Evolutionary conservation across 1,284 basidiomycete species (phyloP), one percentile per base, ranked within the genome.

Genomic region (Trametes sp.): DNA sequence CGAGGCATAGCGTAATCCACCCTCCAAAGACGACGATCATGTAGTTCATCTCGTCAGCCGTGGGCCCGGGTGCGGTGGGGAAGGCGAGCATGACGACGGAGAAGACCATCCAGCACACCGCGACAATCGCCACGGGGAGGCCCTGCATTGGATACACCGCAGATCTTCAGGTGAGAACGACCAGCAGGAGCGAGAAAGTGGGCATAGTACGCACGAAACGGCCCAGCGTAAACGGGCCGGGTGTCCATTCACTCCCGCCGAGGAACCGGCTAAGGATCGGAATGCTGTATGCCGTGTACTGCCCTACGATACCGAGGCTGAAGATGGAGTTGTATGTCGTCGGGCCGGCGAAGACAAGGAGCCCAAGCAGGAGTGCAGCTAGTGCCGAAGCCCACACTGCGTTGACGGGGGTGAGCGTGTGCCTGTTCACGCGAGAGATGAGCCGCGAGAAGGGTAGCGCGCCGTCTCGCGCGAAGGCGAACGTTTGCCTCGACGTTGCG

Each of bases 391-490:
- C 88, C 81, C 85, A 85, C 10, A 91, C 89, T 19, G 65, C 67
- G 70, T 89, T 87, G n/a, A 89, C 84, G 0, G 90, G 90, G 2
- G 90, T 88, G 41, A 82, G 79, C 2, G 89, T 90, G 54, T 75
- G 82, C 2, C 67, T 66, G 69, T 89, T 88, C 78, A 93, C 87
- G 49, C 83, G 78, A 69, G 90, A 90, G 6, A 93, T 78, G 76
- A 81, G 84, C 19, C 73, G 71, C 0, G 90, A 93, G 69, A 92
- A 83, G 0, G 93, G 93, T 4, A 95, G 84, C 0, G 88, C 91
- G 68, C 81, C 79, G 62, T 89, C 87, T 28, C 87, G 78, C 13
- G 84, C 80, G 69, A 90, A 89, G 0, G 88, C 88, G 67, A 88
- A 90, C 0, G 83, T 82, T 72, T 90, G 88, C 11, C 88, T 77